Evolutionary conservation across 148 eudicot species (phyloP), one percentile per base, ranked within the genome.

Genomic region (Fagopyrum tataricum): DNA sequence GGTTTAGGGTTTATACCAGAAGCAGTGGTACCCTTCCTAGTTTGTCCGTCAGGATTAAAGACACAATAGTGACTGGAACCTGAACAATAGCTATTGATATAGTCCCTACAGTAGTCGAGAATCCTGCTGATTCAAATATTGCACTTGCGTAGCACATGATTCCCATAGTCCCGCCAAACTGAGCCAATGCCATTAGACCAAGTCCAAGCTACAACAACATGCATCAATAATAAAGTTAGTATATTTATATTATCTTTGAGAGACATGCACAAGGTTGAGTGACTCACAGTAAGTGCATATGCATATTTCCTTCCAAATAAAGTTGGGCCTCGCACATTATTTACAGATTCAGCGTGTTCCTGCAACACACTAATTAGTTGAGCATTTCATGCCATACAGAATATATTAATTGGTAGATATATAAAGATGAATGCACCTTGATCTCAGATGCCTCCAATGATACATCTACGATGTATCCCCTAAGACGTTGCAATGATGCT

Each of bases 81-180:
- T 90, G 92, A 64, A 83, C 73, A 67, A 84, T 74, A 26, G 85
- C 92, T 84, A 88, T 75, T 37, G 81, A 70, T 73, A 81, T 79
- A 11, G 92, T 76, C 62, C 92, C 92, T 39, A 80, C 40, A 56
- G 74, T 82, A 52, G 71, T 20, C 24, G 96, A 85, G 78, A 74
- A 81, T 72, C 92, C 96, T 90, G 96, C 88, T 48, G 81, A 70
- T 81, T 79, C 71, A 72, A 87, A 87, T 47, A 87, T 81, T 5
- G 81, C 55, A 66, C 82, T 79, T 9, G 88, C 86, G 62, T 87
- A 90, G 61, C 31, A 87, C 6, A 81, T 68, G 21, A 90, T 78
- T 12, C 81, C 91, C 21, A 31, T 76, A 39, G 75, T 64, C 14
- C 96, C 96, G 23, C 87, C 83, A 47, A 86, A 80, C 78, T 79